Conservation (phyloP, 139 green algal species). For the Ostreobium quekettii region DNA sequence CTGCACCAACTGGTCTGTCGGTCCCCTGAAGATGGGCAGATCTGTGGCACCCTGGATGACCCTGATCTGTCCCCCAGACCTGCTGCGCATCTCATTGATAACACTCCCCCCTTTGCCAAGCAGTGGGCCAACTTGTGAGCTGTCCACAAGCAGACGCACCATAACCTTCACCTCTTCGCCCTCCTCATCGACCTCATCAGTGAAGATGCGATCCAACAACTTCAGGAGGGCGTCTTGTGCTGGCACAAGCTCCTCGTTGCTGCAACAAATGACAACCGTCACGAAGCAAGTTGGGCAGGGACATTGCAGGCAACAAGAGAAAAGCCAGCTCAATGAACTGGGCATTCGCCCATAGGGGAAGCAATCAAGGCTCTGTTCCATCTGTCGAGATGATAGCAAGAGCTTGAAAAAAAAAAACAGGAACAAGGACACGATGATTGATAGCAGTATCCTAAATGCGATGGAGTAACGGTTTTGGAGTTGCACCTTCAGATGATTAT, state of each 20-base stretch:
- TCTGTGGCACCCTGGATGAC: slow-evolving; percentile 19
- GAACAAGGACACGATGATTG: no score
- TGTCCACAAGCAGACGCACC: slow-evolving; percentile 16
- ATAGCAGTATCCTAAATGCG: no score
- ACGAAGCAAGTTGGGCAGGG: no score
- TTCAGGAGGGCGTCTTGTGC: background rate
- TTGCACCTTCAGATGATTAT: no score
- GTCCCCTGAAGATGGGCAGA: slow-evolving; percentile 11
- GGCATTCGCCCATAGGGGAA: no score
- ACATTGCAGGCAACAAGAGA: no score
- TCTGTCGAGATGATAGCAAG: no score
- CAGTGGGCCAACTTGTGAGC: slow-evolving; percentile 16
- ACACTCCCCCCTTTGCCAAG: slow-evolving; percentile 9
- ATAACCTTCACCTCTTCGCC: slow-evolving; percentile 5
- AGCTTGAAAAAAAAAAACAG: no score
- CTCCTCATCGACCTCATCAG: slow-evolving; percentile 17
- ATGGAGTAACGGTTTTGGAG: no score
- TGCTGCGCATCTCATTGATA: slow-evolving; percentile 13
- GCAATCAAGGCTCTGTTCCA: no score
- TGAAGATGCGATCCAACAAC: slow-evolving; percentile 18
- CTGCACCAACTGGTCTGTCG: slow-evolving; percentile 16
- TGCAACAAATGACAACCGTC: no score
- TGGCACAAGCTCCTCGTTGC: slow-evolving; percentile 8
- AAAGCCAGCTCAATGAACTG: no score
- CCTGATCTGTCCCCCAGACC: slow-evolving; percentile 8